Evolutionary conservation across 2,329 filamentous ascomycete genomes (phyloP), one percentile per base, ranked within the genome.

Genomic region (Phoma sp.): DNA sequence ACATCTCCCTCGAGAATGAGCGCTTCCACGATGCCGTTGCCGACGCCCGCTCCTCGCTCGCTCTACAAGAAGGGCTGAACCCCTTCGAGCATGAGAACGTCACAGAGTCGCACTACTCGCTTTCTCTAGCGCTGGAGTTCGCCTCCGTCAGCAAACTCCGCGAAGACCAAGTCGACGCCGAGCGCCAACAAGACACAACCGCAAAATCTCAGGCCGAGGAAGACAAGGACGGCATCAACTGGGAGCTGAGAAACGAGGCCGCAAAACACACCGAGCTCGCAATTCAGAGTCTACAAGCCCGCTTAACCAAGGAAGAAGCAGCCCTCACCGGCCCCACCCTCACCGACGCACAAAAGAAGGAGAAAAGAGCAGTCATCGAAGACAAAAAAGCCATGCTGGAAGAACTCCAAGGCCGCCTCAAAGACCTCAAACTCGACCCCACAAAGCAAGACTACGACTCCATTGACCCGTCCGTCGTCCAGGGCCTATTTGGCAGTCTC

Each of bases 1-100:
- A 99, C 76, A 97, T 99, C 58, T 96, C 90, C n/a, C 82, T 99
- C 23, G 95, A 99, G 78, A 96, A 95, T 64, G 95, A 98, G 77
- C 88, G 90, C 79, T 99, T 96, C 71, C 82, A 85, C 34, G 88
- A 91, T 62, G 93, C 95, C n/a, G 90, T 96, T 47, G 83, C 86
- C 39, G 95, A 99, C 75, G 87, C 91, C 46, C 87, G 87, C 64
- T 85, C 88, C 12, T 87, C 92, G 1, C 84, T 98, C 42, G 84
- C 84, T 33, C 85, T 96, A 67, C 96, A 96, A 76, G 78, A 90
- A 64, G 83, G 89, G 43, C 83, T 98, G 2, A 92, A 91, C 71
- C 84, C 91, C 0, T 83, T 88, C 42, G 91, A 96, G 58, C 92
- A 91, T 12, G 90, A 92, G 65, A 84, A 96, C 45, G 84, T 98